phyloP scores from a whole-genome alignment of 2,329 filamentous ascomycete species.

The Sporothrix variecibatus region DNA sequence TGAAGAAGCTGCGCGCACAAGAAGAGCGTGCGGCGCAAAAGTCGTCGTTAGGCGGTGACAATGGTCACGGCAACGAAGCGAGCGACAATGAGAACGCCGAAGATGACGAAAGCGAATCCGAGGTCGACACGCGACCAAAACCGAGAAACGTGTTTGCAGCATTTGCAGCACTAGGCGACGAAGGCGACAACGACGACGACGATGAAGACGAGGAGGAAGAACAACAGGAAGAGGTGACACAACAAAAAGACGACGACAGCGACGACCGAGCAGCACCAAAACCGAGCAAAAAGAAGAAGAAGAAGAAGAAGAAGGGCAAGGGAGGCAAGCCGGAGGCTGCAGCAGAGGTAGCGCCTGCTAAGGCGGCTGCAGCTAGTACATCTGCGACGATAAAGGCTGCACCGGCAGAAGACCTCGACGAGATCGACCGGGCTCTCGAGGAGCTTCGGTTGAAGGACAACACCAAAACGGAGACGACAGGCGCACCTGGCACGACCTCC shows the following conservation, averaged over 20 bases:
- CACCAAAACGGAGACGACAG: not conserved
- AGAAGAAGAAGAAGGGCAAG: constrained; percentile 27
- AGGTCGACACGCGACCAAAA: constrained; percentile 3
- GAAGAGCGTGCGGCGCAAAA: constrained; percentile 39
- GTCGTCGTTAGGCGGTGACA: constrained; percentile 38
- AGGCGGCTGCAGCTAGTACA: not conserved
- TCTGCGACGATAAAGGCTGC: not conserved
- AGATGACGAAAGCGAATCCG: constrained; percentile 6
- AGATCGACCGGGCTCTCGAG: constrained; percentile 58
- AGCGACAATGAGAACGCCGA: constrained; percentile 38
- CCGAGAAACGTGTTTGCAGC: constrained; percentile 45
- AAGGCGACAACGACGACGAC: constrained; percentile 45
- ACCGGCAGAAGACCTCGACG: constrained; percentile 44
- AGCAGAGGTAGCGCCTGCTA: constrained; percentile 1
- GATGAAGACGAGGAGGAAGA: constrained; percentile 26
- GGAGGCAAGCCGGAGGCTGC: constrained; percentile 27
- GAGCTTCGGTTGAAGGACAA: constrained; percentile 46
- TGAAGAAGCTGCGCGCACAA: constrained; percentile 55
- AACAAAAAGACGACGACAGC: constrained; percentile 36
- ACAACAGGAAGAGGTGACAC: constrained; percentile 35
- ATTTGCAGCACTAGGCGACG: constrained; percentile 53
- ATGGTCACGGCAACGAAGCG: constrained; percentile 36
- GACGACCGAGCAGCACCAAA: constrained; percentile 34
- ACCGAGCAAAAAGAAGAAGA: constrained; percentile 40
- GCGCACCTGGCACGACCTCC: constrained; percentile 25